These are phyloP conservation scores for Cucumis cinereus DNA, from an alignment of 306 rosid genomes.

Conservation along the genomic window DNA sequence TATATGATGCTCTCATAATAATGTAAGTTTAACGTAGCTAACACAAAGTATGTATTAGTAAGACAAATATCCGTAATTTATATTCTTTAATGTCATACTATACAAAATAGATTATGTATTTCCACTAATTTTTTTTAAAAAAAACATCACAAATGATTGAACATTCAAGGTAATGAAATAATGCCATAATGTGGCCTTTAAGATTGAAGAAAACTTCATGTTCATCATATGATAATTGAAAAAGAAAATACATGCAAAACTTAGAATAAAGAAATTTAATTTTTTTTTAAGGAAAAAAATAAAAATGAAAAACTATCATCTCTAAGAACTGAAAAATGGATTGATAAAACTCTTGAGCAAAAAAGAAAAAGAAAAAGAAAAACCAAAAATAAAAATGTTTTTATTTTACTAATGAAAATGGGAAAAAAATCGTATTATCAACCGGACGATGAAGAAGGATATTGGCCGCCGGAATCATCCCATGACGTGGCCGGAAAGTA, in stretches of 20 bases:
- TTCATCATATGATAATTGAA: not conserved
- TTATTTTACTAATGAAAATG: not conserved
- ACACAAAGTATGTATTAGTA: no score
- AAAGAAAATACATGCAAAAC: not conserved
- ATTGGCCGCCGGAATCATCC: conserved; percentile 39
- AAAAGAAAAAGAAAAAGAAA: not conserved
- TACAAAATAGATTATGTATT: no score
- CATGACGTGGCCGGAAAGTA: conserved; percentile 33
- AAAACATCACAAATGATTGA: not conserved
- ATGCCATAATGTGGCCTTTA: not conserved
- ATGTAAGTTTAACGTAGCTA: no score
- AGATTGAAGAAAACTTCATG: no score
- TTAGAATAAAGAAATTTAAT: no score
- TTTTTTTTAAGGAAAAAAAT: no score
- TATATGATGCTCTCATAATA: no score
- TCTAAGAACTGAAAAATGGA: conserved; percentile 1
- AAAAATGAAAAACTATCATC: not conserved
- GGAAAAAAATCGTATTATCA: conserved; percentile 14
- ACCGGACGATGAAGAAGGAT: conserved; percentile 46
- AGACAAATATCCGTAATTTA: no score
- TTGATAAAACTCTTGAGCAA: not conserved
- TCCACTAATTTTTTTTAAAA: not conserved
- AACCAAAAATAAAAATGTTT: not conserved
- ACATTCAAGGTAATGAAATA: not conserved
- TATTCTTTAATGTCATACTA: no score